Base-by-base conservation (phyloP, 2,329 filamentous ascomycete genomes). In the Samsoniella hepiali region DNA sequence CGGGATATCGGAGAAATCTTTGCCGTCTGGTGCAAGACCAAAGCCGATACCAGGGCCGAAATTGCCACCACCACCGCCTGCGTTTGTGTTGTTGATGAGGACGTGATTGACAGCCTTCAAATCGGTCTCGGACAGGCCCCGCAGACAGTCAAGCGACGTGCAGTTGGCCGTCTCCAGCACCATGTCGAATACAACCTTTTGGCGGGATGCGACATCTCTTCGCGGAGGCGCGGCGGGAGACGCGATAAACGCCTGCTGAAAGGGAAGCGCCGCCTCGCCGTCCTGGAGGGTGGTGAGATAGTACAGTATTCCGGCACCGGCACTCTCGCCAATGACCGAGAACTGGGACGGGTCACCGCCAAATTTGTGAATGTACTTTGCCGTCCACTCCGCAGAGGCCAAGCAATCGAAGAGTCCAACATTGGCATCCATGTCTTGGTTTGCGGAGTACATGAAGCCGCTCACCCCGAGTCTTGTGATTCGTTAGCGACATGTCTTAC, bases 251-350 rank as follows among this genome's bases (percentile, higher is more conserved):
- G 44, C 64, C 45, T 65, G 54, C 54, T 74, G 73, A 68, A 82
- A 83, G 1, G 79, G 79, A 9, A 67, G 69, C 34, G 56, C 65
- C 8, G 66, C 68, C 31, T 69, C 69, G 2, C 80, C 81, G 10
- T 75, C 69, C 15, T 70, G 67, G 75, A 32, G 82, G 2, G 65
- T 85, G 65, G 85, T 79, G 62, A 86, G 82, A 67, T 85, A 82
- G 72, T 84, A 77, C 63, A 86, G 78, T 3, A 78, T 81, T 0
- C 81, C 82, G 8, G 75, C 82, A 34, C 83, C 83, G 9, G 83
- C 82, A 17, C 78, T 81, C 64, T 81, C 73, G 6, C 82, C 82
- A 22, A 83, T 75, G 15, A 84, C 74, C 0, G 82, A 84, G 44
- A 85, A 78, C 15, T 76, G 74, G 3, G 75, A 70, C 3, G 77